phyloP scores from a whole-genome alignment of 352 stramenopile species.

The Globisporangium abappressorium region DNA sequence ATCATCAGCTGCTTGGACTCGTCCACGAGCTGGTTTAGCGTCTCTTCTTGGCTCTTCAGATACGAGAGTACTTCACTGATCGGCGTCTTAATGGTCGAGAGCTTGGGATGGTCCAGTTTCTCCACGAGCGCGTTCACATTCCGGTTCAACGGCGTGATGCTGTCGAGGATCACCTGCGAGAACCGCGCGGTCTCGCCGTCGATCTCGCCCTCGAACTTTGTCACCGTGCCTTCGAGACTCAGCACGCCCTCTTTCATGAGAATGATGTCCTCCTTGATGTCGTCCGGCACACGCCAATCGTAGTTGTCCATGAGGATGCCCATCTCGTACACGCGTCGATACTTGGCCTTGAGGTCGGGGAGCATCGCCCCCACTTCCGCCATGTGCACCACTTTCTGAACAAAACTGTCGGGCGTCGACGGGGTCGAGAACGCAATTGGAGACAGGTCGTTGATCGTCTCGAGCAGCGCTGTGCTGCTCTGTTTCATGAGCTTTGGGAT shows the following conservation, averaged over 20 bases:
- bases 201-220: conserved; percentile 87
- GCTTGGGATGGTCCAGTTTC: conserved; percentile 78
- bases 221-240: conserved; percentile 86
- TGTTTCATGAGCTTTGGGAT: conserved; percentile 91
- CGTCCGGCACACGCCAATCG: conserved; percentile 88
- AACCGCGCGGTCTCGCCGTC: conserved; percentile 92
- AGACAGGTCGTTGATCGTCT: conserved; percentile 82
- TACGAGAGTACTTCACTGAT: conserved; percentile 77
- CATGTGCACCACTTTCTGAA: conserved; percentile 90
- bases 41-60: conserved; percentile 65
- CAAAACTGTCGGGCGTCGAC: conserved; percentile 72
- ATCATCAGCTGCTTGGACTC: conserved; percentile 84
- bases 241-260: conserved; percentile 93
- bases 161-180: conserved; percentile 87
- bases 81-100: conserved; percentile 70
- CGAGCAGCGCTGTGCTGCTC: conserved; percentile 69
- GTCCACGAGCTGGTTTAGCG: conserved; percentile 68
- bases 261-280: conserved; percentile 92
- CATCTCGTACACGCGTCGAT: conserved; percentile 85
- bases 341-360: conserved; percentile 61
- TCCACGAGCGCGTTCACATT: conserved; percentile 73
- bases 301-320: conserved; percentile 91
- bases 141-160: conserved; percentile 72
- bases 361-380: conserved; percentile 57
- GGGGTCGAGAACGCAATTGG: conserved; percentile 76